Evolutionary conservation across 169 alveolate species (phyloP).

Genomic region (Perkinsus olseni): DNA sequence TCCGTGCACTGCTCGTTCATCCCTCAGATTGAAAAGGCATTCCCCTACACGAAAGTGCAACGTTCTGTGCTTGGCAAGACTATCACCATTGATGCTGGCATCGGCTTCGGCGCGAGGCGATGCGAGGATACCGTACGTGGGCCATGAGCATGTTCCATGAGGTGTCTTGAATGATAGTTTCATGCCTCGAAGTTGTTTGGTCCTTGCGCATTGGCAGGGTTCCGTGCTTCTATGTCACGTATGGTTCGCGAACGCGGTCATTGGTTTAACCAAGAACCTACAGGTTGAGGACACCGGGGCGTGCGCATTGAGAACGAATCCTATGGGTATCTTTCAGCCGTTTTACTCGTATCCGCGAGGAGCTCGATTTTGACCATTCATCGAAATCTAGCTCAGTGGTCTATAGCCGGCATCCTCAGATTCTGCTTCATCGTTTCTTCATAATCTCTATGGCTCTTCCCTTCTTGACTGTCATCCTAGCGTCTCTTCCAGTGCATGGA

Average conservation of each 20-base stretch:
- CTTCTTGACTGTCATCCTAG: neutral
- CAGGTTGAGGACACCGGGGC: neutral
- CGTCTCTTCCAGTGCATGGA: neutral
- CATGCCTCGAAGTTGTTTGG: no score
- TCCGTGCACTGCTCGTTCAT: neutral
- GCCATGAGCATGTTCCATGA: no score
- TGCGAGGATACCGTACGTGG: neutral
- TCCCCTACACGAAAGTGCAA: neutral
- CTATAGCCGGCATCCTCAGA: no score
- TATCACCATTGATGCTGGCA: neutral
- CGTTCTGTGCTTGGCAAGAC: neutral
- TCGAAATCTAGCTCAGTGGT: no score
- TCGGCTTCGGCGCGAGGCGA: neutral
- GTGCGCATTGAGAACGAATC: neutral
- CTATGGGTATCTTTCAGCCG: neutral
- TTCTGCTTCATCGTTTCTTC: no score
- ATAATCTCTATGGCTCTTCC: neutral
- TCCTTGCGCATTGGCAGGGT: no score
- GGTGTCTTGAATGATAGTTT: no score
- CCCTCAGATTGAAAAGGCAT: neutral
- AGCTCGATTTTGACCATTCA: no score
- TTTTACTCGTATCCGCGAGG: no score
- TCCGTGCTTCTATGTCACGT: no score
- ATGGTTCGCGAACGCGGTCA: neutral
- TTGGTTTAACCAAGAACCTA: neutral